Conservation (phyloP, 495 filamentous ascomycete genomes). For the Penicillium canariense region DNA sequence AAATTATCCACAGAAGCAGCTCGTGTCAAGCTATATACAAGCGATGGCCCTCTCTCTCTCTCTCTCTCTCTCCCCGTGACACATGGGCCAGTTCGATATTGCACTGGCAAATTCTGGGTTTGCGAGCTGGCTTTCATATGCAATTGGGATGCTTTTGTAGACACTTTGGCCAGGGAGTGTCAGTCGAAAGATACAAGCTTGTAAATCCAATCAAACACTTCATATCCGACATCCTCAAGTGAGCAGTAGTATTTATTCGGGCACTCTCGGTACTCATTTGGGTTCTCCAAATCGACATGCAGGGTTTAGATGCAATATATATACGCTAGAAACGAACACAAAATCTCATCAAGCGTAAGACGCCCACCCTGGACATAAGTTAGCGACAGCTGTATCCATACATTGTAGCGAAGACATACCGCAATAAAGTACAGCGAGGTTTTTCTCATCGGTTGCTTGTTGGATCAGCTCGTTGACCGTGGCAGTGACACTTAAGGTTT, state of each 20-base stretch:
- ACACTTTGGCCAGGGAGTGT: too few species aligned
- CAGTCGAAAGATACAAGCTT: too few species aligned
- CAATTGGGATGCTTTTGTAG: too few species aligned
- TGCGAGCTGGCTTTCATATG: too few species aligned
- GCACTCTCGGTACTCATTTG: neutral
- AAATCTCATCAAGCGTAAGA: constrained; percentile 54
- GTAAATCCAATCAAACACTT: too few species aligned
- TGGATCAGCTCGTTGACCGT: constrained; percentile 97
- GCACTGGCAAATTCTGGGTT: too few species aligned
- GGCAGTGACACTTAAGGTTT: constrained; percentile 87
- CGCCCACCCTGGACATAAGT: constrained; percentile 54
- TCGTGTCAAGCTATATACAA: too few species aligned
- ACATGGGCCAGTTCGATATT: too few species aligned
- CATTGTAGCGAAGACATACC: constrained; percentile 52
- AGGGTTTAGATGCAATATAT: neutral
- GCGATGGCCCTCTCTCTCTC: too few species aligned
- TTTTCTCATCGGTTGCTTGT: constrained; percentile 87
- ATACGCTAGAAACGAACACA: neutral
- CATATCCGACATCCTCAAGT: too few species aligned
- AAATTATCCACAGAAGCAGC: too few species aligned
- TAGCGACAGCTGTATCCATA: constrained; percentile 14
- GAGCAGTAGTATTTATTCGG: neutral
- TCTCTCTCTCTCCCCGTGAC: too few species aligned
- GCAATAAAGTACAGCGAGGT: constrained; percentile 86
- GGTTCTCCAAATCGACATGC: neutral